These are phyloP conservation scores for Bocquillonia castaneifolia DNA, from an alignment of 441 rosid species.

Conservation along the genomic window DNA sequence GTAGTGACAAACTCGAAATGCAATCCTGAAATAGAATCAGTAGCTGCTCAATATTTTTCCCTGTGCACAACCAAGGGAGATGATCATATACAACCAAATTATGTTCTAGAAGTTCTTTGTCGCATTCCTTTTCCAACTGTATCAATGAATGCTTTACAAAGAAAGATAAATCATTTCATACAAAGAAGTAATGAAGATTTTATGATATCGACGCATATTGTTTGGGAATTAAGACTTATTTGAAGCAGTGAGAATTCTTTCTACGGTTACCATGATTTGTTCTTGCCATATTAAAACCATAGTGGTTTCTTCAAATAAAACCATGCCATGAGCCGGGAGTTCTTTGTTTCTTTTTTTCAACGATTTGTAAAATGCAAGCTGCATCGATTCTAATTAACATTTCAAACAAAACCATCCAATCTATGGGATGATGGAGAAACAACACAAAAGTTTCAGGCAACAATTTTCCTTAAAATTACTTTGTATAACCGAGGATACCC, in stretches of 20 bases:
- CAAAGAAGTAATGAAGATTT: background rate
- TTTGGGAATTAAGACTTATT: too few species aligned
- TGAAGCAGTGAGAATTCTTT: too few species aligned
- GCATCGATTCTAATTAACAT: background rate
- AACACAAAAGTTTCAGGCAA: background rate
- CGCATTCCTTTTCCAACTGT: too few species aligned
- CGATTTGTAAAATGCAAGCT: background rate
- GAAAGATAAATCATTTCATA: too few species aligned
- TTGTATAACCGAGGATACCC: background rate
- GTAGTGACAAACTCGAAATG: conserved; percentile 1
- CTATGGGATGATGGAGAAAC: background rate
- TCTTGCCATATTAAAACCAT: too few species aligned
- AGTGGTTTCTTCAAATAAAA: too few species aligned
- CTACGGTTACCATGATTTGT: too few species aligned
- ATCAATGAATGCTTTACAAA: too few species aligned
- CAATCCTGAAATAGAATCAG: background rate
- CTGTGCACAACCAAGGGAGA: background rate
- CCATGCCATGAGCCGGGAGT: too few species aligned
- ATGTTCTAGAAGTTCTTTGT: background rate
- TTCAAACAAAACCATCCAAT: background rate
- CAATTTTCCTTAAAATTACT: background rate
- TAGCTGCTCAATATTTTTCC: background rate
- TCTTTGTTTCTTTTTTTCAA: too few species aligned
- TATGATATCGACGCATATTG: background rate
- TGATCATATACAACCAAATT: background rate